phyloP scores from a whole-genome alignment of 805 yeast species.

The Candida morakotiae region DNA sequence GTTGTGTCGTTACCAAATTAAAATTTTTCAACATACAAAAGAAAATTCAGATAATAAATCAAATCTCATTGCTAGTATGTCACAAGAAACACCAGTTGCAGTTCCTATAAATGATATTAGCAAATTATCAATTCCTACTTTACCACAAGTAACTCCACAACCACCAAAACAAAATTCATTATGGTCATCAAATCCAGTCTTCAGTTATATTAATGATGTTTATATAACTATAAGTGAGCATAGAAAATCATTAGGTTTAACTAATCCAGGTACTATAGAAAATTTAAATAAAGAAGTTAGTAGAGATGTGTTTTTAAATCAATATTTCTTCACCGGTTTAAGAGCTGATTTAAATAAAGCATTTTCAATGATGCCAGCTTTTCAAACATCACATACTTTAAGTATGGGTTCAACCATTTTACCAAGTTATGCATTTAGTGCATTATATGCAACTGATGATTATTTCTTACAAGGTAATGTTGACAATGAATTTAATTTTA shows the following conservation, averaged over 20 bases:
- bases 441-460: conserved; percentile 82
- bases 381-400: conserved; percentile 94
- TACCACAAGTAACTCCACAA: conserved; percentile 53
- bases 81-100: neutral
- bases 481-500: conserved; percentile 79
- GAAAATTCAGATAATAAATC: neutral
- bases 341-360: conserved; percentile 96
- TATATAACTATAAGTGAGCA: conserved; percentile 70
- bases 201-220: conserved; percentile 72
- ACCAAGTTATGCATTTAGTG: conserved; percentile 89
- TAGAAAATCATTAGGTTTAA: conserved; percentile 74
- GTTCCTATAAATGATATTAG: conserved; percentile 44
- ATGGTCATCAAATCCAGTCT: conserved; percentile 82
- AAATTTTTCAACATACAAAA: conserved; percentile 6
- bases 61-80: conserved; percentile 3
- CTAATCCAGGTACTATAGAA: conserved; percentile 93
- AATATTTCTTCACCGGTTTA: conserved; percentile 89
- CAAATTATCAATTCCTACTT: conserved; percentile 51
- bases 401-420: conserved; percentile 79
- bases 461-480: conserved; percentile 86
- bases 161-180: conserved; percentile 53
- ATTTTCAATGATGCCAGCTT: conserved; percentile 85
- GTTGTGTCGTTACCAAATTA: conserved; percentile 5
- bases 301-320: conserved; percentile 86
- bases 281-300: conserved; percentile 90